These are phyloP conservation scores for Xylariaceae sp. DNA, from an alignment of 2,329 filamentous ascomycete species.

Conservation along the genomic window DNA sequence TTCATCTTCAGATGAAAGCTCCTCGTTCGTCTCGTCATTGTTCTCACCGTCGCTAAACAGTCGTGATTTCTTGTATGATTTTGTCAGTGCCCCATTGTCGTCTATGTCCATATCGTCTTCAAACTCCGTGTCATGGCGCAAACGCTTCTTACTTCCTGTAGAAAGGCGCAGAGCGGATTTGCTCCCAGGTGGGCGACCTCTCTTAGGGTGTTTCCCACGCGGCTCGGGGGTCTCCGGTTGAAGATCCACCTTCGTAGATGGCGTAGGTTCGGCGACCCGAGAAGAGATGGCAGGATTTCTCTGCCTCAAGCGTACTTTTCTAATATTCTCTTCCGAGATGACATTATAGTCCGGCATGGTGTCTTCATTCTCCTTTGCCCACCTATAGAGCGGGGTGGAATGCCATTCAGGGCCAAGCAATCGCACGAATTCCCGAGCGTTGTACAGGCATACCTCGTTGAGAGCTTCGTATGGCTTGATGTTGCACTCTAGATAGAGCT, in stretches of 20 bases:
- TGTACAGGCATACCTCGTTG: conserved; percentile 40
- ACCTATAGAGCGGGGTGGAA: conserved; percentile 25
- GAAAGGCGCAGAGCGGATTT: conserved; percentile 41
- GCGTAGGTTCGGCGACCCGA: not conserved
- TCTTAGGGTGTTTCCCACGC: conserved; percentile 20
- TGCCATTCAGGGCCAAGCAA: conserved; percentile 27
- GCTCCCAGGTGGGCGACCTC: conserved; percentile 38
- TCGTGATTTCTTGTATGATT: conserved; percentile 23
- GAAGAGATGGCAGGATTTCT: conserved; percentile 1
- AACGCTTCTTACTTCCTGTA: conserved; percentile 40
- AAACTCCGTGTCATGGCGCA: conserved; percentile 25
- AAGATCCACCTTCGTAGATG: conserved; percentile 9
- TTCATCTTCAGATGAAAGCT: conserved; percentile 24
- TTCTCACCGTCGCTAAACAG: conserved; percentile 19
- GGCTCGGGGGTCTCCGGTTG: conserved; percentile 12
- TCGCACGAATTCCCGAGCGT: conserved; percentile 33
- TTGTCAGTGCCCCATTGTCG: conserved; percentile 20
- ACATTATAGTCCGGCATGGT: conserved; percentile 20
- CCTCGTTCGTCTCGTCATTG: conserved; percentile 13
- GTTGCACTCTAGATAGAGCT: conserved; percentile 35
- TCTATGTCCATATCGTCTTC: conserved; percentile 35
- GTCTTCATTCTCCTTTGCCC: conserved; percentile 24
- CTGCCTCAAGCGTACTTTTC: conserved; percentile 20
- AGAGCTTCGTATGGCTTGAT: conserved; percentile 33
- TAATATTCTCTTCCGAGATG: conserved; percentile 22